Percentiles rank a stretch among this genome's conserved stretches.
phyloP scores from a whole-genome alignment of 352 stramenopile genomes.

The Globisporangium cylindrosporum region DNA sequence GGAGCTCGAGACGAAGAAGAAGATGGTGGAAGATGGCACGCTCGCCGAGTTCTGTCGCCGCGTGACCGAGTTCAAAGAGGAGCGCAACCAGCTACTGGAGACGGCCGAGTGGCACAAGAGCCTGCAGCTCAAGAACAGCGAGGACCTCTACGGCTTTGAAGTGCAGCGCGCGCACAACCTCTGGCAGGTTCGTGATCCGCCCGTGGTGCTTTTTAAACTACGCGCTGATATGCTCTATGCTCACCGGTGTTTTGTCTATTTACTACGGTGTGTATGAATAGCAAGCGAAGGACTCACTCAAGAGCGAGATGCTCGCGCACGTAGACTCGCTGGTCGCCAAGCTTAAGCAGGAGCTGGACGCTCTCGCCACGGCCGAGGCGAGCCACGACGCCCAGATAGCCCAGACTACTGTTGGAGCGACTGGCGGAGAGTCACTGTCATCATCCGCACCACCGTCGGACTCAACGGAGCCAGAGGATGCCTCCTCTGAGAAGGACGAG shows the following conservation, averaged over 20 bases:
- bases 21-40: constrained; percentile 82
- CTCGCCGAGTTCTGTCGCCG: constrained; percentile 79
- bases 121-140: constrained; percentile 80
- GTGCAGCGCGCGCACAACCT: constrained; percentile 68
- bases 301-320: constrained; percentile 47
- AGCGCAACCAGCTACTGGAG: constrained; percentile 69
- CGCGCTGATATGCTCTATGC: neutral
- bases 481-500: constrained; percentile 10
- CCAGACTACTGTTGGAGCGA: neutral
- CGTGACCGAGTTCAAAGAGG: constrained; percentile 82
- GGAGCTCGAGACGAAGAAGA: constrained; percentile 80
- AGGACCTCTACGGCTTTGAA: constrained; percentile 78
- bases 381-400: constrained; percentile 13
- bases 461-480: constrained; percentile 12
- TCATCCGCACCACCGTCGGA: constrained; percentile 2
- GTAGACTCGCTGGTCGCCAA: constrained; percentile 45
- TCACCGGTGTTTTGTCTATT: neutral
- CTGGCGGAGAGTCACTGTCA: neutral
- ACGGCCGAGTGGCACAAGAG: constrained; percentile 79
- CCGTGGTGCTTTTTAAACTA: neutral
- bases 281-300: constrained; percentile 53
- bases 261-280: constrained; percentile 12
- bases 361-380: constrained; percentile 27
- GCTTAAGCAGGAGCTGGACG: constrained; percentile 46
- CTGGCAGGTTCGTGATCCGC: constrained; percentile 25